A percentile compares a stretch with the other conserved stretches of the same genome.
These are phyloP conservation scores for Fusarium sp. DNA, from an alignment of 2,329 filamentous ascomycete species.

Conservation along the genomic window DNA sequence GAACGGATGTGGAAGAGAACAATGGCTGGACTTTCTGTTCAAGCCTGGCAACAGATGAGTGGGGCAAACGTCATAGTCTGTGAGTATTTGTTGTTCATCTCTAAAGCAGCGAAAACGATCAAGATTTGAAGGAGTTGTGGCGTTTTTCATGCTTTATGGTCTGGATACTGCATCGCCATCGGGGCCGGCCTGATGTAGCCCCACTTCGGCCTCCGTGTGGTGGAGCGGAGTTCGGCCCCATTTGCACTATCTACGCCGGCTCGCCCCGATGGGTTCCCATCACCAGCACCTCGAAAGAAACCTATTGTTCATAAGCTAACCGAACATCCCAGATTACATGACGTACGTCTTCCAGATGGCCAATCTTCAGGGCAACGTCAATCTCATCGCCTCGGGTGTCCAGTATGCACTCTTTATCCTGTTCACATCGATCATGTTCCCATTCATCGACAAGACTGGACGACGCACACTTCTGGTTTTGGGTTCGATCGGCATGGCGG, in stretches of 20 bases:
- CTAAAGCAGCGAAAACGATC: background rate
- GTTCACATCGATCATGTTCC: slow-evolving; percentile 61
- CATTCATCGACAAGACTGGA: slow-evolving; percentile 65
- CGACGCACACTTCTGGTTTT: slow-evolving; percentile 72
- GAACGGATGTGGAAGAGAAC: slow-evolving; percentile 31
- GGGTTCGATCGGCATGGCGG: slow-evolving; percentile 72
- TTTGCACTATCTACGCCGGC: background rate
- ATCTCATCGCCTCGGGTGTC: slow-evolving; percentile 62
- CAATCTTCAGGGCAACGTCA: slow-evolving; percentile 52
- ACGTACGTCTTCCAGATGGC: slow-evolving; percentile 47
- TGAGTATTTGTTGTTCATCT: background rate
- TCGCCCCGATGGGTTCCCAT: background rate
- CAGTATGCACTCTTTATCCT: slow-evolving; percentile 64
- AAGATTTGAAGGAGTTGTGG: background rate
- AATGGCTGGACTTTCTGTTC: slow-evolving; percentile 35
- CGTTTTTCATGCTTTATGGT: background rate
- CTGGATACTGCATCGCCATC: background rate
- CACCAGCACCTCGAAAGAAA: background rate
- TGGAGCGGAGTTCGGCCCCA: background rate
- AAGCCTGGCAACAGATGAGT: slow-evolving; percentile 63
- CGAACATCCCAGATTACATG: slow-evolving; percentile 58
- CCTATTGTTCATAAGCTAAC: background rate
- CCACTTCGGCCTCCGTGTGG: background rate
- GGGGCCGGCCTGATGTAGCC: background rate
- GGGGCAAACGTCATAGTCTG: slow-evolving; percentile 64